A percentile compares a stretch with the other conserved stretches of the same genome.
phyloP scores from a whole-genome alignment of 495 filamentous ascomycete genomes.

The Aspergillus cavernicola region DNA sequence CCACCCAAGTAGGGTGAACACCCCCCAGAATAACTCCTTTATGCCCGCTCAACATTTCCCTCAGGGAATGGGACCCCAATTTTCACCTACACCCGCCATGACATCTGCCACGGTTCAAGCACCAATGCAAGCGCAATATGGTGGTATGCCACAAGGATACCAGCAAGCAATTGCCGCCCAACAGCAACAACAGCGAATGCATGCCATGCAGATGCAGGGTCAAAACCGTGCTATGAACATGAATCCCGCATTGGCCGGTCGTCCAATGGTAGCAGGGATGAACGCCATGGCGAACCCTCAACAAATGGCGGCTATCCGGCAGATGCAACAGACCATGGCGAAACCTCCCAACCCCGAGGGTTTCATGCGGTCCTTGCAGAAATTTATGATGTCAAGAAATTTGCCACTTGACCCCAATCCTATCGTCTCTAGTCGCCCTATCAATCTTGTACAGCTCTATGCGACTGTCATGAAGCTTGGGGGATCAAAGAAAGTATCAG shows the following conservation, averaged over 20 bases:
- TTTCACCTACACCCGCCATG: conserved; percentile 41
- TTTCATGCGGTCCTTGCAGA: conserved; percentile 70
- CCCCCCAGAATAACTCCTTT: conserved; percentile 68
- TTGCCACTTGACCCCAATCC: conserved; percentile 69
- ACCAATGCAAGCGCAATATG: conserved; percentile 39
- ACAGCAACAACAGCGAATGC: conserved; percentile 49
- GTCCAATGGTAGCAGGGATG: conserved; percentile 37
- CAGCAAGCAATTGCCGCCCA: conserved; percentile 48
- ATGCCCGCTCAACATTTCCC: conserved; percentile 55
- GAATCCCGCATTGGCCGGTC: conserved; percentile 42
- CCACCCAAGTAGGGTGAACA: conserved; percentile 66
- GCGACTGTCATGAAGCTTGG: conserved; percentile 68
- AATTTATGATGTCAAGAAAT: conserved; percentile 67
- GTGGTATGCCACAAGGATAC: conserved; percentile 48
- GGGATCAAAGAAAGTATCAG: conserved; percentile 71
- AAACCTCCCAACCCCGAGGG: conserved; percentile 56
- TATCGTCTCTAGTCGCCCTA: conserved; percentile 60
- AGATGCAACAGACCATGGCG: conserved; percentile 63
- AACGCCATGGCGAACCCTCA: conserved; percentile 45
- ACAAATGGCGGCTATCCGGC: conserved; percentile 46
- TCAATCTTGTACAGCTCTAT: conserved; percentile 74
- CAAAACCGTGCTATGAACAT: conserved; percentile 65
- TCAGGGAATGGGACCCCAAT: conserved; percentile 58
- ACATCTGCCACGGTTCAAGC: conserved; percentile 29
- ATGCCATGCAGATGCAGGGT: conserved; percentile 55